Evolutionary conservation across 176 grass and related monocot genomes (phyloP), one percentile per base, ranked within the genome.

Genomic region (Eleusine indica): DNA sequence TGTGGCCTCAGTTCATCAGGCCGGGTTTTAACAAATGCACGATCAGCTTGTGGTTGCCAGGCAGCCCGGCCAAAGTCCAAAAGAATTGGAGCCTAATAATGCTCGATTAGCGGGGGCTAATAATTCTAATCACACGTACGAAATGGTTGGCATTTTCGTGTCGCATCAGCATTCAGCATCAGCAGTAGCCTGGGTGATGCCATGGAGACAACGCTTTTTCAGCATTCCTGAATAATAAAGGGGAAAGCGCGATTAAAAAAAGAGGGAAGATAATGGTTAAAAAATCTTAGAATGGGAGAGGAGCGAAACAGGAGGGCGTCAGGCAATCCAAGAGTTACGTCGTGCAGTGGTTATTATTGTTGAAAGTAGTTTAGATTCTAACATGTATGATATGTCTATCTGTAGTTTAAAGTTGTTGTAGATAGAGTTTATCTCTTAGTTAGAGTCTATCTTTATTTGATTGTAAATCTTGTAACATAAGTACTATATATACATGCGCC

Each of bases 1-100:
- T 54, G 84, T 80, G 84, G 84, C 70, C 37, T 37, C 1, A 0
- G 58, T 74, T 86, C 38, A 47, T 38, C 77, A 66, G 70, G 70
- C 16, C 37, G 15, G 68, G 35, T 7, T n/a, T 86, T 67, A 67
- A 80, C 60, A 68, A 75, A 57, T 38, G 25, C 70, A 17, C 30
- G 22, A 56, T 7, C 0, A 80, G 58, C 13, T 86, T 68, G 60
- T 75, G 77, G 77, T 19, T 46, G 66, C 51, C 4, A 78, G 56
- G 48, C 22, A 68, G 46, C 21, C 41, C n/a, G 0, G 30, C 41
- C n/a, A 0, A 19, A 39, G 29, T 28, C 76, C 5, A 77, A 52
- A 46, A 62, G 29, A 47, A 51, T 25, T 19, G 12, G 37, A 1
- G 18, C 38, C 11, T 46, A 56, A 19, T 66, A 21, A 42, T 28